Conservation (phyloP, 257 asterid genomes). For the Solanum clarkiae region DNA sequence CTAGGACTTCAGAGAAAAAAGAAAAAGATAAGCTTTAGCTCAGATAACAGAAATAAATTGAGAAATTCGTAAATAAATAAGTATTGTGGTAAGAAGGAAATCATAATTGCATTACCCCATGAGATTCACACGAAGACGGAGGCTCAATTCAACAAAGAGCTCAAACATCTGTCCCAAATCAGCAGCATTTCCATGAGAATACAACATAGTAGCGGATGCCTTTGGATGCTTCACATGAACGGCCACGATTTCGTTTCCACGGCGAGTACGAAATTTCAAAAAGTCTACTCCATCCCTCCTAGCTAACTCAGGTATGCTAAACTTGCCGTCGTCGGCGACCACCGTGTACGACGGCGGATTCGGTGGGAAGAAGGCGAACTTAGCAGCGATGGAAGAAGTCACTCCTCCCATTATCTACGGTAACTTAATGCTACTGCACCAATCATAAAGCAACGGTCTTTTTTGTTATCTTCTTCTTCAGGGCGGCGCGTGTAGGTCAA, state of each 20-base stretch:
- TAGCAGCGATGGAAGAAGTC: constrained; percentile 95
- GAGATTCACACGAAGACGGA: constrained; percentile 80
- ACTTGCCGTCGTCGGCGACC: constrained; percentile 47
- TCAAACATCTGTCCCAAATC: constrained; percentile 99
- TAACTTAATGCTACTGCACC: background rate
- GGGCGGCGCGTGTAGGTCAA: background rate
- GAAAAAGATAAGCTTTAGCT: background rate
- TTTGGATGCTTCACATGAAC: constrained; percentile 76
- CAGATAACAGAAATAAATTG: background rate
- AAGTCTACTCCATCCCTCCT: constrained; percentile 70
- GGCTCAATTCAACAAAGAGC: constrained; percentile 89
- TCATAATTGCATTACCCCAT: constrained; percentile 56
- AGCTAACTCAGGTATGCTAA: constrained; percentile 71
- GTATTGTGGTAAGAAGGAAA: background rate
- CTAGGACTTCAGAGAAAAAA: background rate
- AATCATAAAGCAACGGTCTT: background rate
- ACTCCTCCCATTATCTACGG: constrained; percentile 67
- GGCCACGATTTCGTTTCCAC: constrained; percentile 85
- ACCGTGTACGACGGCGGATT: constrained; percentile 92
- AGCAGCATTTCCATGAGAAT: constrained; percentile 98
- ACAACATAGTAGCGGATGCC: constrained; percentile 77
- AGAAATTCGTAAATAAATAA: background rate
- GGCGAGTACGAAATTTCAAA: constrained; percentile 71
- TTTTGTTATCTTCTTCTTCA: background rate
- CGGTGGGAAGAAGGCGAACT: constrained; percentile 96